A percentile compares a stretch with the other conserved stretches of the same genome.
These are phyloP conservation scores for Salix exigua DNA, from an alignment of 345 rosid genomes.

Conservation along the genomic window DNA sequence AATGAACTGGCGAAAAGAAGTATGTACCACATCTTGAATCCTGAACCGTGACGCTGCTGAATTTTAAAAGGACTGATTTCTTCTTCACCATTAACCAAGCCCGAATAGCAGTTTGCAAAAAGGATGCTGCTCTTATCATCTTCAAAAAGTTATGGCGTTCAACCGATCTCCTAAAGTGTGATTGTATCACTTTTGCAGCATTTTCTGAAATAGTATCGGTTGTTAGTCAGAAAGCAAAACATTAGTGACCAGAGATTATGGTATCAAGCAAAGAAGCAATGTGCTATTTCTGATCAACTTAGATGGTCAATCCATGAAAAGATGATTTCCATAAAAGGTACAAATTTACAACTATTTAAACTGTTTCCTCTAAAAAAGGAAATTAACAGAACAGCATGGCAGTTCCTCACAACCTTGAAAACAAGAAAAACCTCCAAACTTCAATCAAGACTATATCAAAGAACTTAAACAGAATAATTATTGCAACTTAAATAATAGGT, in stretches of 20 bases:
- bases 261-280: no score
- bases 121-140: conserved; percentile 36
- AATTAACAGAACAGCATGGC: background rate
- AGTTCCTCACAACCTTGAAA: background rate
- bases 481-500: no score
- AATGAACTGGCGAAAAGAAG: background rate
- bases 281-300: background rate
- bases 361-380: background rate
- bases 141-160: conserved; percentile 45
- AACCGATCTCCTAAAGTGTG: conserved; percentile 43
- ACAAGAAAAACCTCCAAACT: background rate
- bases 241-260: no score
- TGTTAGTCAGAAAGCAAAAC: no score
- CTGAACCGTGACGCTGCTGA: conserved; percentile 18
- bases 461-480: background rate
- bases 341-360: background rate
- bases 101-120: conserved; percentile 51
- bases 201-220: conserved; percentile 28
- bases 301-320: background rate
- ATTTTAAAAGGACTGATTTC: conserved; percentile 21
- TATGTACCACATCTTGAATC: conserved; percentile 33
- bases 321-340: no score
- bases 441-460: background rate
- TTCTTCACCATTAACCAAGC: conserved; percentile 55
- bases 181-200: conserved; percentile 67